These are phyloP conservation scores for Parietichytrium sp. DNA, from an alignment of 108 stramenopile species.

Conservation along the genomic window DNA sequence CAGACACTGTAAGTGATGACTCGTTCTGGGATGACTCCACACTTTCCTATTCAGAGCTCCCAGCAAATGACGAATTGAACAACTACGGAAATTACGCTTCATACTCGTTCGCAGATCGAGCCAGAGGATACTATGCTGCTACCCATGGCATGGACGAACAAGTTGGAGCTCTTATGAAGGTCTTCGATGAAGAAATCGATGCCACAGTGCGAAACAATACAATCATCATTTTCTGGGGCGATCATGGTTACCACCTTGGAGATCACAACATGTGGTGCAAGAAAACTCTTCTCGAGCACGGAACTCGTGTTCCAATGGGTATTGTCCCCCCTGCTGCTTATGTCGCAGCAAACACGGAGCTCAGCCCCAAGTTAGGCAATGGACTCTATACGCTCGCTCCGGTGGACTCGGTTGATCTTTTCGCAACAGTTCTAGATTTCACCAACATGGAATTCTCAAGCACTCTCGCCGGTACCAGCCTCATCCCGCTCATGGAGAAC, in stretches of 20 bases:
- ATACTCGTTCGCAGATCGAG: not conserved
- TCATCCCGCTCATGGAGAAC: not conserved
- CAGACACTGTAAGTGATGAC: too few species aligned
- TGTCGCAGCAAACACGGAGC: too few species aligned
- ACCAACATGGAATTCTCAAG: not conserved
- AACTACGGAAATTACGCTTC: not conserved
- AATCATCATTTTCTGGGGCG: not conserved
- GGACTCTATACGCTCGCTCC: not conserved
- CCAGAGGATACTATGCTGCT: constrained; percentile 19
- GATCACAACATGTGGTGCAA: not conserved
- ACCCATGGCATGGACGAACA: constrained; percentile 20
- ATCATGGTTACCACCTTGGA: constrained; percentile 10
- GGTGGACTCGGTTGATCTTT: constrained; percentile 3
- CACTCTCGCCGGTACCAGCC: not conserved
- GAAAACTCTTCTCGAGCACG: constrained; percentile 27
- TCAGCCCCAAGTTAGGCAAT: not conserved
- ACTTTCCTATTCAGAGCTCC: not conserved
- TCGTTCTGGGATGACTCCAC: not conserved
- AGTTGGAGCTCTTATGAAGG: constrained; percentile 5
- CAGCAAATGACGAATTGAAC: not conserved
- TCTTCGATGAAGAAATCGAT: not conserved
- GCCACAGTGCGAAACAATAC: not conserved
- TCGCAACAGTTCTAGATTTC: not conserved
- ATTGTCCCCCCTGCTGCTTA: not conserved
- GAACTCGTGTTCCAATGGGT: not conserved